Evolutionary conservation across 768 basidiomycete genomes (phyloP).

Genomic region (Phanerochaete carnosa): DNA sequence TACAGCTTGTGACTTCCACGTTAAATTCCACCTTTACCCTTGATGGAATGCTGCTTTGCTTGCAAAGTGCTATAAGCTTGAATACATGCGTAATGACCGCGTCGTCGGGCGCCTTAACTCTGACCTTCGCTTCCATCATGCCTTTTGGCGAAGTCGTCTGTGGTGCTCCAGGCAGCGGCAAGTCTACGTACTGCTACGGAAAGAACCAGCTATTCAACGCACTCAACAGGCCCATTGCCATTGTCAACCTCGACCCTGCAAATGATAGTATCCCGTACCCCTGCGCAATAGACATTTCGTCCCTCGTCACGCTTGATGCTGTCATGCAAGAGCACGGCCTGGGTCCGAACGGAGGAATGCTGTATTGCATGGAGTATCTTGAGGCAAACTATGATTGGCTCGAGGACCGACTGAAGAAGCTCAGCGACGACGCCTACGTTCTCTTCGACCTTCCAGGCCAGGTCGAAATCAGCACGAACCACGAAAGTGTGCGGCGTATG

Average conservation of each 20-base stretch:
- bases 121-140: slow-evolving; percentile 38
- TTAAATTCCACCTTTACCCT: too few species aligned
- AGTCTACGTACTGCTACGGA: slow-evolving; percentile 86
- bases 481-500: slow-evolving; percentile 82
- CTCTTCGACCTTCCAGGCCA: slow-evolving; percentile 97
- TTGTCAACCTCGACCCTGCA: slow-evolving; percentile 96
- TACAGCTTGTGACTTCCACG: too few species aligned
- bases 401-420: slow-evolving; percentile 58
- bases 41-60: too few species aligned
- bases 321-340: slow-evolving; percentile 82
- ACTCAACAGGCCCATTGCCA: slow-evolving; percentile 77
- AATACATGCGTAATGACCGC: neutral
- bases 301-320: slow-evolving; percentile 82
- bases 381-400: slow-evolving; percentile 94
- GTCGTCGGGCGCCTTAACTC: neutral
- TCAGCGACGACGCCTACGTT: slow-evolving; percentile 77
- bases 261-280: slow-evolving; percentile 90
- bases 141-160: slow-evolving; percentile 88
- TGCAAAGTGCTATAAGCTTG: too few species aligned
- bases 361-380: slow-evolving; percentile 96
- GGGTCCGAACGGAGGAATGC: slow-evolving; percentile 94
- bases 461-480: slow-evolving; percentile 96
- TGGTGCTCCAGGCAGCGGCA: slow-evolving; percentile 83
- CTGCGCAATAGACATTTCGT: slow-evolving; percentile 81
- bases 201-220: slow-evolving; percentile 89